A percentile compares a stretch with the other conserved stretches of the same genome.
These are phyloP conservation scores for Hypoxylon rubiginosum DNA, from an alignment of 2,329 filamentous ascomycete genomes.

Conservation along the genomic window DNA sequence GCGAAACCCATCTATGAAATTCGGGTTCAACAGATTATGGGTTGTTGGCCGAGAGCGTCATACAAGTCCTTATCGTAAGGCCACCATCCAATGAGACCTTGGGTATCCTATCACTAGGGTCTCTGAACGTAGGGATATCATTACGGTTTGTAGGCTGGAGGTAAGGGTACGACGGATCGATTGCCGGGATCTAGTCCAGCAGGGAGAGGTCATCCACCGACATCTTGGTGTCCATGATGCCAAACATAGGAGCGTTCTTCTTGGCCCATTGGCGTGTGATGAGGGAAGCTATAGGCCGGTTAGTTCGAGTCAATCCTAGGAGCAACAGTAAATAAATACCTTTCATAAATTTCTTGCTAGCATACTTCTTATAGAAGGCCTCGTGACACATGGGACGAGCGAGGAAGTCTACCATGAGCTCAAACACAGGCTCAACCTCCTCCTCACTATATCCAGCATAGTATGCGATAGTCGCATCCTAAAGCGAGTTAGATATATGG, in stretches of 20 bases:
- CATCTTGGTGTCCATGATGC: constrained; percentile 64
- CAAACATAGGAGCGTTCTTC: constrained; percentile 74
- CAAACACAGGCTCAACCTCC: constrained; percentile 91
- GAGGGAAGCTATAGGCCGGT: constrained; percentile 78
- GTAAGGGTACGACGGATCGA: constrained; percentile 12
- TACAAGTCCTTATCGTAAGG: constrained; percentile 46
- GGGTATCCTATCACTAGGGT: constrained; percentile 49
- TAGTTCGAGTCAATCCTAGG: constrained; percentile 44
- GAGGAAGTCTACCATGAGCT: constrained; percentile 97
- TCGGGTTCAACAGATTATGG: constrained; percentile 36
- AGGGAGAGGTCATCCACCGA: constrained; percentile 63
- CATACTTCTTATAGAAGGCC: constrained; percentile 99
- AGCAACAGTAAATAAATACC: constrained; percentile 69
- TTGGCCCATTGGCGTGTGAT: constrained; percentile 94
- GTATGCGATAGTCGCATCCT: constrained; percentile 88
- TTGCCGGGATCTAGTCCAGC: constrained; percentile 29
- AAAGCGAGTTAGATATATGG: constrained; percentile 49
- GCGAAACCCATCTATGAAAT: constrained; percentile 19
- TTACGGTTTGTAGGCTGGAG: constrained; percentile 31
- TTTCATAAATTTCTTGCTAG: constrained; percentile 99
- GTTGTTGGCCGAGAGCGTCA: constrained; percentile 45
- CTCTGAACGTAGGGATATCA: constrained; percentile 45
- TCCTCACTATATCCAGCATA: constrained; percentile 95
- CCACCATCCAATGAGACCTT: constrained; percentile 51
- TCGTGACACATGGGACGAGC: constrained; percentile 91